Percentiles rank a stretch among this genome's conserved stretches.
These are phyloP conservation scores for Haplosporangium sp. DNA, from an alignment of 371 early-diverging fungal species.

Conservation along the genomic window DNA sequence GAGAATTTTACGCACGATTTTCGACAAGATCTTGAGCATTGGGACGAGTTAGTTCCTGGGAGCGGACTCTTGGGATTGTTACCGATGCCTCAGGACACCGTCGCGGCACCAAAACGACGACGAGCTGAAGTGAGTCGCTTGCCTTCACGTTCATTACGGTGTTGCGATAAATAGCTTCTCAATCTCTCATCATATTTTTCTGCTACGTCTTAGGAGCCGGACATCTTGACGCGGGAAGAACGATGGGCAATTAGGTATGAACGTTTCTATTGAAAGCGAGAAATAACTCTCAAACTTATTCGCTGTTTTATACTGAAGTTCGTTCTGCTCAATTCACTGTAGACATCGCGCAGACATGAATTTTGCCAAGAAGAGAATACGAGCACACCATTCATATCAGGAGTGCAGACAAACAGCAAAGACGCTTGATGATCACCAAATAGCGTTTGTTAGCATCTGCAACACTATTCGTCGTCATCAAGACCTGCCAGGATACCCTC, in stretches of 20 bases:
- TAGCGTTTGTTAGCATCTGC: slow-evolving; percentile 36
- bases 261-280: too few relatives aligned
- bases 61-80: slow-evolving; percentile 5
- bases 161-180: too few relatives aligned
- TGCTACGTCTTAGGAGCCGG: too few relatives aligned
- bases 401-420: background rate
- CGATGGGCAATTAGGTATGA: too few relatives aligned
- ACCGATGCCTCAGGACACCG: background rate
- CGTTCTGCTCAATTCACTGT: too few relatives aligned
- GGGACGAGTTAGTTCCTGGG: slow-evolving; percentile 13
- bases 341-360: too few relatives aligned
- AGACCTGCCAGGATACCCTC: slow-evolving; percentile 12
- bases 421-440: slow-evolving; percentile 9
- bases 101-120: background rate
- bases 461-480: slow-evolving; percentile 17
- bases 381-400: background rate
- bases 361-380: background rate
- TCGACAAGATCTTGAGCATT: slow-evolving; percentile 2
- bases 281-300: background rate
- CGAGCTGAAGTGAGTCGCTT: slow-evolving; percentile 9
- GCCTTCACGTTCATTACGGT: background rate
- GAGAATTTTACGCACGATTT: background rate
- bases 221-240: too few relatives aligned
- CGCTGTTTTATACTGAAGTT: background rate
- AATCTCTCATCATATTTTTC: too few relatives aligned